These are phyloP conservation scores for Suillus alpinus DNA, from an alignment of 768 basidiomycete species.

Conservation along the genomic window DNA sequence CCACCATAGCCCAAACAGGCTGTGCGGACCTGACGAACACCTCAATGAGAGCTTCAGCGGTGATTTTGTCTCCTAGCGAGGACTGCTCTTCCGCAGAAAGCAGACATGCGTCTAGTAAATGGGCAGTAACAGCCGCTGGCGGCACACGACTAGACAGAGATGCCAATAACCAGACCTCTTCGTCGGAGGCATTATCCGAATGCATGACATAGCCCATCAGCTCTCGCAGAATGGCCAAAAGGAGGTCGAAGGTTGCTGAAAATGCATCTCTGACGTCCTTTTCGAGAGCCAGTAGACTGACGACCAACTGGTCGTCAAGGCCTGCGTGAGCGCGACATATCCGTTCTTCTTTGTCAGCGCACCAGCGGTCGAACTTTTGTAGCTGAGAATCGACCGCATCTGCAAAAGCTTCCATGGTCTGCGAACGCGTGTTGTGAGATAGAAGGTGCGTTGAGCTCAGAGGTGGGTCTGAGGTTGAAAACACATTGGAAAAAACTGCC, in stretches of 20 bases:
- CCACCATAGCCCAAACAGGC: constrained; percentile 73
- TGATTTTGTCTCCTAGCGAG: constrained; percentile 53
- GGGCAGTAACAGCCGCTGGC: constrained; percentile 53
- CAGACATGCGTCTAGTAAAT: constrained; percentile 64
- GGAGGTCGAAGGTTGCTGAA: constrained; percentile 52
- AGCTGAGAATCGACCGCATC: constrained; percentile 68
- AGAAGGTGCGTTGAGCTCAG: constrained; percentile 23
- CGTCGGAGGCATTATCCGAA: constrained; percentile 23
- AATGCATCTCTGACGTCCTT: constrained; percentile 57
- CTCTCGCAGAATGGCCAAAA: constrained; percentile 47
- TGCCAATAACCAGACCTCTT: constrained; percentile 40
- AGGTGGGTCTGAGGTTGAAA: constrained; percentile 14
- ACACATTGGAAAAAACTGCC: constrained; percentile 40
- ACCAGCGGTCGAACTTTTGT: constrained; percentile 63
- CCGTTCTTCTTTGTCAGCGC: constrained; percentile 61
- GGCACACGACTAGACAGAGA: constrained; percentile 38
- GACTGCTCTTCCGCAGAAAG: constrained; percentile 53
- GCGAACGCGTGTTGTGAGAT: constrained; percentile 33
- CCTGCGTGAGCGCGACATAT: constrained; percentile 63
- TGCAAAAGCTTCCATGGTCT: constrained; percentile 79
- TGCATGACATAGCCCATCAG: constrained; percentile 30
- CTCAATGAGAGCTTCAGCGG: constrained; percentile 55
- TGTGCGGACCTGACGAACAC: constrained; percentile 64
- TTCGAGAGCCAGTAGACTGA: constrained; percentile 67
- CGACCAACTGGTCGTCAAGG: constrained; percentile 35